Evolutionary conservation across 2,329 filamentous ascomycete species (phyloP).

Genomic region (Alternaria metachromatica): DNA sequence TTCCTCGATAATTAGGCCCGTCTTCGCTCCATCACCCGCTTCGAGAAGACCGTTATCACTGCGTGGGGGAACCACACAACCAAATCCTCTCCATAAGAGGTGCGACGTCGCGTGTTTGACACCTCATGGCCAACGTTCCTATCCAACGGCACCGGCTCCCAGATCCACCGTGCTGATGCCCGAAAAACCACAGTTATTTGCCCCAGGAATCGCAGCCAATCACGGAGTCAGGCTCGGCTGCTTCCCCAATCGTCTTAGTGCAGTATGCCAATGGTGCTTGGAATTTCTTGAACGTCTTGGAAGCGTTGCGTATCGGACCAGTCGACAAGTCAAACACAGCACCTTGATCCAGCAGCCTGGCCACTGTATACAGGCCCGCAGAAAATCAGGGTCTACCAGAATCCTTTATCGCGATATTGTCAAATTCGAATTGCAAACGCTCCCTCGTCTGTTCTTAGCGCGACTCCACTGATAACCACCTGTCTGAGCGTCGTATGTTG

Average conservation of each 20-base stretch:
- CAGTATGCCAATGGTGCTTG: constrained; percentile 2
- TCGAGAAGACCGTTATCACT: constrained; percentile 20
- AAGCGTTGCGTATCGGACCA: constrained; percentile 1
- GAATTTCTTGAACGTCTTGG: constrained; percentile 10
- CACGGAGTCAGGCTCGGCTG: background rate
- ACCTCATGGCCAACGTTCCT: background rate
- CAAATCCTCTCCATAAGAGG: constrained; percentile 18
- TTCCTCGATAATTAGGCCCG: constrained; percentile 8
- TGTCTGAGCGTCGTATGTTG: constrained; percentile 15
- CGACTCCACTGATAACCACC: constrained; percentile 26
- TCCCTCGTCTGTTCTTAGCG: constrained; percentile 9
- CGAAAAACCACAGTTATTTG: background rate
- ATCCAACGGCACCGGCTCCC: background rate
- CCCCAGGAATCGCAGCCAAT: background rate
- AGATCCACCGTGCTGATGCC: constrained; percentile 11
- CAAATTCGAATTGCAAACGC: constrained; percentile 8
- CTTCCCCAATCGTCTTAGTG: constrained; percentile 2
- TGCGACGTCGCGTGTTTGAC: constrained; percentile 7
- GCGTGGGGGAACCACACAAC: constrained; percentile 16
- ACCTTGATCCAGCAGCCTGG: constrained; percentile 6
- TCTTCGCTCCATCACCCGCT: background rate
- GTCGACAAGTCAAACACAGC: background rate
- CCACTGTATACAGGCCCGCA: background rate
- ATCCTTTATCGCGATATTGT: constrained; percentile 14
- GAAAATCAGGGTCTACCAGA: background rate